phyloP scores from a whole-genome alignment of 176 grass and related monocot species.

The Pontederia paniculata region DNA sequence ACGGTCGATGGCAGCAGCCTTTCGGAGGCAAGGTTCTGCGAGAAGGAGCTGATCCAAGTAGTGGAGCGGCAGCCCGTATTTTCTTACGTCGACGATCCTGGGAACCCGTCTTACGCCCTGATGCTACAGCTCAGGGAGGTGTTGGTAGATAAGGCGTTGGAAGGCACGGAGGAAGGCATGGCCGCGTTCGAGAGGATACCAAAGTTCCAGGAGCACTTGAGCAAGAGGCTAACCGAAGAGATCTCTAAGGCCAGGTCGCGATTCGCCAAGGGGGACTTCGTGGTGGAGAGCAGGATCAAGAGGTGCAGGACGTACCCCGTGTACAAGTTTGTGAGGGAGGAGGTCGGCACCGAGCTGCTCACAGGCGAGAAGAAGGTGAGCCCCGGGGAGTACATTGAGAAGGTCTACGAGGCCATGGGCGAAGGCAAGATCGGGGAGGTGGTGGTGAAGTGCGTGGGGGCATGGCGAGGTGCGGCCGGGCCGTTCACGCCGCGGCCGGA shows the following conservation, averaged over 20 bases:
- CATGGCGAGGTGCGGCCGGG: slow-evolving; percentile 8
- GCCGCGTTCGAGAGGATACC: slow-evolving; percentile 11
- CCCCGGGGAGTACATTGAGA: slow-evolving; percentile 23
- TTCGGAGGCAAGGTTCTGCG: slow-evolving; percentile 15
- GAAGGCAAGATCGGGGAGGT: slow-evolving; percentile 16
- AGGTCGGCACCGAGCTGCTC: slow-evolving; percentile 15
- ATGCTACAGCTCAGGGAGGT: slow-evolving; percentile 16
- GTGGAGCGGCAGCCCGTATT: slow-evolving; percentile 15
- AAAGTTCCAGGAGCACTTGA: slow-evolving; percentile 12
- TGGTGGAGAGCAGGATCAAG: slow-evolving; percentile 4
- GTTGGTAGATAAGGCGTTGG: slow-evolving; percentile 17
- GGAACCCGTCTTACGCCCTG: slow-evolving; percentile 9
- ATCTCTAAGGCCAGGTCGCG: slow-evolving; percentile 4
- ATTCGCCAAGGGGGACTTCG: background rate
- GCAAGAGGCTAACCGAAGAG: background rate
- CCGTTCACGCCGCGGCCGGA: slow-evolving; percentile 18
- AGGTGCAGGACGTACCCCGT: slow-evolving; percentile 18
- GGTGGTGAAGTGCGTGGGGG: slow-evolving; percentile 5
- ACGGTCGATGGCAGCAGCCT: slow-evolving; percentile 3
- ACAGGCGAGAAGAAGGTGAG: slow-evolving; percentile 20
- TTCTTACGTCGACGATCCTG: slow-evolving; percentile 19
- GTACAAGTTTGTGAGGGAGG: slow-evolving; percentile 20
- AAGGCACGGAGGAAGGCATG: slow-evolving; percentile 7
- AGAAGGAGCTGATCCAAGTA: slow-evolving; percentile 15
- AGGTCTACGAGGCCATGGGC: slow-evolving; percentile 16